Evolutionary conservation across 2,329 filamentous ascomycete genomes (phyloP).

Genomic region (Coniochaeta sp.): DNA sequence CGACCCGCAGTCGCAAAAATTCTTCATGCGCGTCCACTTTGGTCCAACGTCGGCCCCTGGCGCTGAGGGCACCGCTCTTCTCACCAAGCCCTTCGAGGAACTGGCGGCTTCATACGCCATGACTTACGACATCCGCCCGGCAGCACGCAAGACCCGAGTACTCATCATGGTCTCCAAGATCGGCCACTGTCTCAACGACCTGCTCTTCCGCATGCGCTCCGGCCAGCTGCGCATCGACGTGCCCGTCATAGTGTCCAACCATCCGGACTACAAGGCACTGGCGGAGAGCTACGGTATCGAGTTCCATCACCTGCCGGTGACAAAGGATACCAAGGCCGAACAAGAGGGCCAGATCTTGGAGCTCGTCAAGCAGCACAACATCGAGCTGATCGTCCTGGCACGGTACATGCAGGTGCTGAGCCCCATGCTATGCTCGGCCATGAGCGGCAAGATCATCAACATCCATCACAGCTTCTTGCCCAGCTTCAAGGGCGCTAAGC

Average conservation of each 20-base stretch:
- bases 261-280: conserved; percentile 63
- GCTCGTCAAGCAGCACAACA: conserved; percentile 58
- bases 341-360: conserved; percentile 68
- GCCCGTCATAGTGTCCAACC: conserved; percentile 75
- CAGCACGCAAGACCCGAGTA: conserved; percentile 63
- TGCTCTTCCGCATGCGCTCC: conserved; percentile 71
- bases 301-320: conserved; percentile 77
- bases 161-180: conserved; percentile 90
- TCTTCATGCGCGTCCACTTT: conserved; percentile 88
- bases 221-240: conserved; percentile 69
- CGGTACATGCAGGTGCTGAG: conserved; percentile 86
- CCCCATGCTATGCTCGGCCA: conserved; percentile 64
- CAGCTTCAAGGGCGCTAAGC: conserved; percentile 81
- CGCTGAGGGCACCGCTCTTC: conserved; percentile 37
- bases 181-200: conserved; percentile 77
- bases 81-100: conserved; percentile 48
- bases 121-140: conserved; percentile 64
- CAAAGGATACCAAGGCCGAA: conserved; percentile 65
- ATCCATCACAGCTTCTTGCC: conserved; percentile 86
- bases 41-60: conserved; percentile 41
- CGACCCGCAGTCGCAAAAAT: conserved; percentile 64
- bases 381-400: conserved; percentile 75
- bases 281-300: conserved; percentile 68
- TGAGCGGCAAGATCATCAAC: conserved; percentile 86
- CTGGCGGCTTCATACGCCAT: conserved; percentile 59